A percentile compares a stretch with the other conserved stretches of the same genome.
Evolutionary conservation across 495 filamentous ascomycete genomes (phyloP).

Genomic region (Talaromyces stipitatus): DNA sequence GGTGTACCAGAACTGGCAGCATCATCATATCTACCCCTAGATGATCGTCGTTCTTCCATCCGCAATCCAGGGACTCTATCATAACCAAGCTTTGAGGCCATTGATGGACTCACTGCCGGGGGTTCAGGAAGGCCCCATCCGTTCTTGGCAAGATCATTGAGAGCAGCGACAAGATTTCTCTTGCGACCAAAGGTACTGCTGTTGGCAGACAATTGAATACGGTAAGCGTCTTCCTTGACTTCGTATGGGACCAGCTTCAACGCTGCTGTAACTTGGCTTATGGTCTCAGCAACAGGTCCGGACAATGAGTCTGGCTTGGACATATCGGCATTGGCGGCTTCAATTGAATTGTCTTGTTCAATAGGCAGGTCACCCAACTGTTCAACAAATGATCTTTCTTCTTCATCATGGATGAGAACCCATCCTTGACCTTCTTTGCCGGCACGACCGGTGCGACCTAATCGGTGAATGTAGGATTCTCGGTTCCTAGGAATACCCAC

Average conservation of each 20-base stretch:
- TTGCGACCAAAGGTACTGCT: conserved; percentile 19
- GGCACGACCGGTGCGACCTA: conserved; percentile 67
- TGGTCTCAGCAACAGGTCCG: conserved; percentile 18
- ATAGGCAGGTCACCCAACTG: conserved; percentile 60
- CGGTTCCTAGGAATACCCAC: conserved; percentile 51
- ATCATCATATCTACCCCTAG: not conserved
- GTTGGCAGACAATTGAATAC: conserved; percentile 37
- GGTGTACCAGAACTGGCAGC: not conserved
- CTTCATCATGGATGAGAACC: conserved; percentile 57
- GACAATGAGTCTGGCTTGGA: conserved; percentile 23
- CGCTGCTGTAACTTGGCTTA: conserved; percentile 28
- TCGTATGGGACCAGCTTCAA: conserved; percentile 21
- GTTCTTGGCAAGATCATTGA: conserved; percentile 55
- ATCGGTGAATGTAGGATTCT: conserved; percentile 66
- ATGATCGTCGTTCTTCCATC: conserved; percentile 12
- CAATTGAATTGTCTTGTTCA: conserved; percentile 42
- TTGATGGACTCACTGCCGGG: conserved; percentile 40
- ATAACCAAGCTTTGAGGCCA: conserved; percentile 43
- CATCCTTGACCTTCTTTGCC: conserved; percentile 75
- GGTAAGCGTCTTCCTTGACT: conserved; percentile 48
- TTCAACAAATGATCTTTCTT: conserved; percentile 39
- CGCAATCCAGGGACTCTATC: conserved; percentile 34
- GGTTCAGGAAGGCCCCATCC: conserved; percentile 55
- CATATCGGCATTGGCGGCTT: conserved; percentile 47
- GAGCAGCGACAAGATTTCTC: conserved; percentile 32